A percentile compares a stretch with the other conserved stretches of the same genome.
Evolutionary conservation across 768 basidiomycete genomes (phyloP).

Genomic region (Fomitopsis pulvina): DNA sequence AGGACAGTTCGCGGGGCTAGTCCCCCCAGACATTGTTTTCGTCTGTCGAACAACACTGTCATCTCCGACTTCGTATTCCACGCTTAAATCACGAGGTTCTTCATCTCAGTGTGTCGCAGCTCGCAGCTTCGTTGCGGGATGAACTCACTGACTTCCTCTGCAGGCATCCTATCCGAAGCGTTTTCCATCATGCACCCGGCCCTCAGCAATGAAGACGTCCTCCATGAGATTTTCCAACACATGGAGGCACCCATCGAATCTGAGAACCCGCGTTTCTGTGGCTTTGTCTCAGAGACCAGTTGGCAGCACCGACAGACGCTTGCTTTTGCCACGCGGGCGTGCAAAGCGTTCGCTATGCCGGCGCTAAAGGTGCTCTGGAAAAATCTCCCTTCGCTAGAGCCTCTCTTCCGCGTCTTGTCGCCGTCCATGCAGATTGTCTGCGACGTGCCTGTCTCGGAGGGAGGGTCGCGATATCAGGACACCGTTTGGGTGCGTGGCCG

Average conservation of each 20-base stretch:
- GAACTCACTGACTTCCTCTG: too few species aligned
- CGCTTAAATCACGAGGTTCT: too few species aligned
- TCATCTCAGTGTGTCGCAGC: too few species aligned
- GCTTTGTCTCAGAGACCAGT: neutral
- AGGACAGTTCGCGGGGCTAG: too few species aligned
- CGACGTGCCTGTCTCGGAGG: neutral
- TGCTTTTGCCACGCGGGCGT: neutral
- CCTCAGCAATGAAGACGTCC: neutral
- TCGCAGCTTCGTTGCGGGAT: too few species aligned
- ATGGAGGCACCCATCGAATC: neutral
- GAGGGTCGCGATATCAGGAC: neutral
- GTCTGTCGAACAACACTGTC: too few species aligned
- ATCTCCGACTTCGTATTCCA: too few species aligned
- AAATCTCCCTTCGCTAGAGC: neutral
- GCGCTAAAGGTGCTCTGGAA: neutral
- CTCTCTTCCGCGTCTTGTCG: neutral
- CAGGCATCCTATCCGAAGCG: too few species aligned
- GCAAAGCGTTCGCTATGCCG: neutral
- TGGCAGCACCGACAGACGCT: neutral
- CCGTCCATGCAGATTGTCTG: neutral
- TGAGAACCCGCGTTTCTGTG: neutral
- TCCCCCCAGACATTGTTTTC: too few species aligned
- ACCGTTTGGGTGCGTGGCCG: neutral
- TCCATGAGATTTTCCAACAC: neutral
- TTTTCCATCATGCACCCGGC: neutral